Percentiles rank a stretch among this genome's conserved stretches.
These are phyloP conservation scores for Colletotrichum camelliae DNA, from an alignment of 2,329 filamentous ascomycete genomes.

Conservation along the genomic window DNA sequence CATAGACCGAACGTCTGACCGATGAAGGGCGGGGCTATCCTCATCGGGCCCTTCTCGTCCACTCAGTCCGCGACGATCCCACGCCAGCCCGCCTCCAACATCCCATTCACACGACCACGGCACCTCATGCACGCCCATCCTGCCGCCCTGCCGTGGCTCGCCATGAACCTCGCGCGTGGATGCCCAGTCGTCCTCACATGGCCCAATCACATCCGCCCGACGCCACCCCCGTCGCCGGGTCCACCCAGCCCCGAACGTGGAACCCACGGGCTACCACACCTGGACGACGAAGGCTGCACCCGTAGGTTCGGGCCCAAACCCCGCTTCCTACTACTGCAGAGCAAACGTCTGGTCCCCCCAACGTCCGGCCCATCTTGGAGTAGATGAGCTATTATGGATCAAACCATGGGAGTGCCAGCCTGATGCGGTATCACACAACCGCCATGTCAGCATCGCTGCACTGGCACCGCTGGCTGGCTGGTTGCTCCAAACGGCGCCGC, in stretches of 20 bases:
- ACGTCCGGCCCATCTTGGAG: neutral
- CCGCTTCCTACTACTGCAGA: neutral
- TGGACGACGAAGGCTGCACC: neutral
- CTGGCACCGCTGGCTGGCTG: neutral
- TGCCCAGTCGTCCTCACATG: neutral
- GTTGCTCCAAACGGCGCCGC: neutral
- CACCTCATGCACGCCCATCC: conserved; percentile 13
- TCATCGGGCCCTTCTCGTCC: conserved; percentile 1
- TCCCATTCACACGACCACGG: conserved; percentile 18
- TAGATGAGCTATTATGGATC: conserved; percentile 1
- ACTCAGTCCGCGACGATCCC: conserved; percentile 10
- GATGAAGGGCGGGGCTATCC: conserved; percentile 12
- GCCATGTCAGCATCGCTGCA: conserved; percentile 7
- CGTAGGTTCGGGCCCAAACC: conserved; percentile 5
- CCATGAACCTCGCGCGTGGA: neutral
- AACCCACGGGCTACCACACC: neutral
- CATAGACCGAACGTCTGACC: conserved; percentile 10
- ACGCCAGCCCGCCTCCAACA: neutral
- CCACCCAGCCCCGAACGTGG: conserved; percentile 8
- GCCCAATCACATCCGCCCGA: conserved; percentile 13
- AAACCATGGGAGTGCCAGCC: neutral
- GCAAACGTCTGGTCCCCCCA: neutral
- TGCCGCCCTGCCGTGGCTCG: conserved; percentile 8
- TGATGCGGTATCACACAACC: conserved; percentile 14
- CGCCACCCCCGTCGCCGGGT: neutral